These are phyloP conservation scores for Tilletia indica DNA, from an alignment of 1,284 basidiomycete genomes.

Conservation along the genomic window DNA sequence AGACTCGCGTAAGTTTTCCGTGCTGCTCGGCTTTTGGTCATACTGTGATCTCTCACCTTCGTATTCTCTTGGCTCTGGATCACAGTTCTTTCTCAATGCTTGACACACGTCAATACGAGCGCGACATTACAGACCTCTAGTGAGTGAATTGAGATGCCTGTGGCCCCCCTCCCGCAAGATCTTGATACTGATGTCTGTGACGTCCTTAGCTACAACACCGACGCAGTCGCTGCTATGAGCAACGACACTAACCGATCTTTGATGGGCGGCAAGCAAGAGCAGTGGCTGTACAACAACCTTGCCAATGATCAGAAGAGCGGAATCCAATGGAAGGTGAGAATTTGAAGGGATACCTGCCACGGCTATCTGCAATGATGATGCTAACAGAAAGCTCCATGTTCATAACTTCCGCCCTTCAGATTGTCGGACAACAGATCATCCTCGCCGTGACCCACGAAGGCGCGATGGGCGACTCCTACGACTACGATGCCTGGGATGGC, in stretches of 20 bases:
- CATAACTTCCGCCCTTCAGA: neutral
- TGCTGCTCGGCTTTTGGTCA: too few species aligned
- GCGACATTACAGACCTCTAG: constrained; percentile 67
- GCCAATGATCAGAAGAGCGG: constrained; percentile 58
- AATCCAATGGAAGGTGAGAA: constrained; percentile 63
- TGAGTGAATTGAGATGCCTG: neutral
- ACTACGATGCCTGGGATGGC: constrained; percentile 68
- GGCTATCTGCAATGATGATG: neutral
- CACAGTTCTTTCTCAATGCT: constrained; percentile 57
- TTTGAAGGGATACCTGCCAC: too few species aligned
- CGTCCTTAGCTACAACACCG: constrained; percentile 61
- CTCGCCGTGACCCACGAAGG: constrained; percentile 29
- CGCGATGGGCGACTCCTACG: constrained; percentile 58
- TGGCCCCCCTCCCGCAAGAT: too few species aligned
- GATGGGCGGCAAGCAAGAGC: constrained; percentile 66
- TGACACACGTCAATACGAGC: constrained; percentile 69
- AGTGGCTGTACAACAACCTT: constrained; percentile 64
- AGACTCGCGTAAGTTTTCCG: constrained; percentile 26
- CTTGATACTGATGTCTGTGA: neutral
- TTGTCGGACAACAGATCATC: constrained; percentile 60
- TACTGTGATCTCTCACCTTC: neutral
- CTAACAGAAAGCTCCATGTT: too few species aligned
- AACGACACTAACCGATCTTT: constrained; percentile 41
- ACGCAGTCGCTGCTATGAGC: constrained; percentile 27
- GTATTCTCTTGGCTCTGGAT: neutral